Base-by-base conservation (phyloP, 371 early-diverging fungal genomes). In the Mortierella sp. region DNA sequence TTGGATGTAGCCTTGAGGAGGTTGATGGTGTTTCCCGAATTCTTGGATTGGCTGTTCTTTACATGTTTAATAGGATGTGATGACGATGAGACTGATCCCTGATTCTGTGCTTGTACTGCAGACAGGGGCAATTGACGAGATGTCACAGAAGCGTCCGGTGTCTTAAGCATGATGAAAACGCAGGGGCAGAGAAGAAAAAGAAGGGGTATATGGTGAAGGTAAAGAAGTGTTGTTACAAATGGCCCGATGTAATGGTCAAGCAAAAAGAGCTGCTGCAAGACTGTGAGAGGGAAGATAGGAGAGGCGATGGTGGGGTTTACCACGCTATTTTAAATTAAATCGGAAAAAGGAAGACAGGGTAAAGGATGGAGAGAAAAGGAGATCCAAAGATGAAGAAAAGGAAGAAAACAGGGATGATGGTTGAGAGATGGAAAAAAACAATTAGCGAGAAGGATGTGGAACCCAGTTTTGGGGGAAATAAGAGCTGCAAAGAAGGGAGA, bases 1-100 rank as follows among this genome's bases (percentile, higher is more conserved):
- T 84, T 84, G 45, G 84, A 78, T 14, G 84, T 81, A 16, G 84
- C 84, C 58, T 84, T 84, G 68, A 80, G 79, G 16, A 84, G 58
- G 34, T 55, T 84, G 44, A 73, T 72, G 11, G 81, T 52, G 50
- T 70, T 78, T 11, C 84, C 84, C 38, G 58, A 48, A 2, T 52
- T n/a, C 26, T 81, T 84, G 28, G 52, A 11, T 68, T 68, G 68
- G 19, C 47, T n/a, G 11, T 58, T 71, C 45, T 81, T 81, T 10
- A n/a, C 38, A 21, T 60, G 16, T 55, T 76, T 80, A 21, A 65
- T 80, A 21, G 72, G 57, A 6, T 50, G 45, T 42, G 44, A 68
- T 24, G 38, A 19, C 31, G 34, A 31, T 16, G 65, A 19, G 34
- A 34, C 7, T 38, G 21, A 38, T 38, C 38, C 68, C 42, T 38